Conservation (phyloP, 345 rosid species). For the Dimocarpus longan region DNA sequence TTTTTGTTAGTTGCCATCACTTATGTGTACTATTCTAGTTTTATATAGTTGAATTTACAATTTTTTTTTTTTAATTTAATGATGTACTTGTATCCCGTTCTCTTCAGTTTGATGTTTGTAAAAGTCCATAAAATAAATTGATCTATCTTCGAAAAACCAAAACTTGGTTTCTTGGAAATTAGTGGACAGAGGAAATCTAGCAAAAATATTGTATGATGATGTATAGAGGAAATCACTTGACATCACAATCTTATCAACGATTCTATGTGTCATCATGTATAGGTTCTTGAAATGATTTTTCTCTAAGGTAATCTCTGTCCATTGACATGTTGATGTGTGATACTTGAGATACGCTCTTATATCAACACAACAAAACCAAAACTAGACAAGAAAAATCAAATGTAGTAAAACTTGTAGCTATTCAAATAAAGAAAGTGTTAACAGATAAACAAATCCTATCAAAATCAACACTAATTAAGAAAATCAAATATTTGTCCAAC, state of each 20-base stretch:
- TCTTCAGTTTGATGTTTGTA: background rate
- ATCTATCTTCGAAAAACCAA: too few species aligned
- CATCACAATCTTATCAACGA: too few species aligned
- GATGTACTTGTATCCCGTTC: background rate
- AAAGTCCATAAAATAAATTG: background rate
- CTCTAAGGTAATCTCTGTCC: background rate
- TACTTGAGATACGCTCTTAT: background rate
- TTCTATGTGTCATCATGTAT: background rate
- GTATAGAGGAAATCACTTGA: too few species aligned
- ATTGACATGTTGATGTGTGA: background rate
- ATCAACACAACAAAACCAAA: too few species aligned
- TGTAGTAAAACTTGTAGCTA: too few species aligned
- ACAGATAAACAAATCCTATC: too few species aligned
- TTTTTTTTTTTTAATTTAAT: background rate
- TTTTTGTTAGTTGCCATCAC: background rate
- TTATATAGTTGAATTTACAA: background rate
- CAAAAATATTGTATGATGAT: constrained; percentile 14
- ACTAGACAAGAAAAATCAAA: too few species aligned
- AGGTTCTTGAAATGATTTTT: background rate
- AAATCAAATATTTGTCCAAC: too few species aligned
- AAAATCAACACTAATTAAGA: too few species aligned
- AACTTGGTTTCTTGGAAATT: background rate
- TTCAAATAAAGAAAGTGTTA: too few species aligned
- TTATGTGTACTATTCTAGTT: background rate
- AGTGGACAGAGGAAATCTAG: background rate